Conservation (phyloP, 345 rosid species). For the Diplotaxis tenuifolia region DNA sequence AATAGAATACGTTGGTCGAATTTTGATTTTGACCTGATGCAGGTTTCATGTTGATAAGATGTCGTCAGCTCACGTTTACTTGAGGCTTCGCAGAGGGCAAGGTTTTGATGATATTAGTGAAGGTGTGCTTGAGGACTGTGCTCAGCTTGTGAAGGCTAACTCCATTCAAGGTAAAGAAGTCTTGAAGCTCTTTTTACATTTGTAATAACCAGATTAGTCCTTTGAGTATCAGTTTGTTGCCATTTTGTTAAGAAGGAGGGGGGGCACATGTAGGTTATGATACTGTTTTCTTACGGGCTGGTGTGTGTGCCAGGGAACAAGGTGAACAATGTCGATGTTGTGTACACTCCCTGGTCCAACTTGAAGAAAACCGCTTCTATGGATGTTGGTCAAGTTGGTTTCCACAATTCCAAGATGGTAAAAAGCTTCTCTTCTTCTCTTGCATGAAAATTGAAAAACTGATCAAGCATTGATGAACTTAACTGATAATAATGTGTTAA, state of each 20-base stretch:
- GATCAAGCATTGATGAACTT: constrained; percentile 13
- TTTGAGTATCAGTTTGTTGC: constrained; percentile 20
- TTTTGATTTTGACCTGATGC: constrained; percentile 13
- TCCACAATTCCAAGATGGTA: constrained; percentile 83
- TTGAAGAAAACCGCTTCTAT: constrained; percentile 93
- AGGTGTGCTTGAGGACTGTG: constrained; percentile 90
- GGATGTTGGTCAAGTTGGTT: constrained; percentile 99
- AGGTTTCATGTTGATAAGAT: constrained; percentile 99
- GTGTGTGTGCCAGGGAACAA: constrained; percentile 70
- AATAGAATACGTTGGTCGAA: background rate
- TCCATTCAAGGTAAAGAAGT: constrained; percentile 76
- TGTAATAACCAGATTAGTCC: constrained; percentile 16
- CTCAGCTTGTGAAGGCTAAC: constrained; percentile 96
- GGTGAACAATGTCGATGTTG: constrained; percentile 89
- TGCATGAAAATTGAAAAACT: background rate
- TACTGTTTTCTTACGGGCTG: constrained; percentile 31
- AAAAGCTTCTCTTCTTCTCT: constrained; percentile 20
- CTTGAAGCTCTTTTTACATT: constrained; percentile 1
- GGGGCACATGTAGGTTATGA: constrained; percentile 21
- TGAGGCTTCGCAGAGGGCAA: constrained; percentile 85
- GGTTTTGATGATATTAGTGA: constrained; percentile 78
- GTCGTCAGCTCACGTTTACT: constrained; percentile 97
- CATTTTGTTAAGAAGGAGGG: constrained; percentile 33
- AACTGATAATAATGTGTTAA: constrained; percentile 18
- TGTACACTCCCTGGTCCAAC: constrained; percentile 94